These are phyloP conservation scores for Phylloporus scabripes DNA, from an alignment of 768 basidiomycete species.

Conservation along the genomic window DNA sequence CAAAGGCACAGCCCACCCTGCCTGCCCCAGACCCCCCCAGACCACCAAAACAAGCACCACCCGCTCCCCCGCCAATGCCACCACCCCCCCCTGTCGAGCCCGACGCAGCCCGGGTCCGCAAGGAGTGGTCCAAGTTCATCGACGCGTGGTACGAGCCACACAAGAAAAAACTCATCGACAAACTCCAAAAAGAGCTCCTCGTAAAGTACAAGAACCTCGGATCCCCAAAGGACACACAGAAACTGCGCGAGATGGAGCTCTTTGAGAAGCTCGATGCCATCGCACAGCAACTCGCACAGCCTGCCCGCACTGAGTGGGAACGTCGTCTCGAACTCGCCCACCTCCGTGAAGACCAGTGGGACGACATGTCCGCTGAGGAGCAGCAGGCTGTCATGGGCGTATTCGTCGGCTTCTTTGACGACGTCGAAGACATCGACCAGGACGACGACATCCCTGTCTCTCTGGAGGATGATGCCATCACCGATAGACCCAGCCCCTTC, in stretches of 20 bases:
- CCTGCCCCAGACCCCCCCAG: conserved; percentile 13
- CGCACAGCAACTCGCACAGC: conserved; percentile 22
- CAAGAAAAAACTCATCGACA: conserved; percentile 25
- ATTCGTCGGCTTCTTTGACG: conserved; percentile 29
- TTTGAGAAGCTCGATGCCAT: conserved; percentile 21
- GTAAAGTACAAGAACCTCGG: conserved; percentile 29
- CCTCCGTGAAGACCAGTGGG: conserved; percentile 28
- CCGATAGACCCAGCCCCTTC: conserved; percentile 3
- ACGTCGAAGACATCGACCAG: conserved; percentile 19
- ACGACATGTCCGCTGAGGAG: conserved; percentile 29
- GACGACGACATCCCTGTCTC: conserved; percentile 11
- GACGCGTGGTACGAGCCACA: conserved; percentile 29
- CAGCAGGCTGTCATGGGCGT: conserved; percentile 28
- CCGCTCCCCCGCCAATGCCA: conserved; percentile 3
- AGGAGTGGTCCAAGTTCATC: conserved; percentile 27
- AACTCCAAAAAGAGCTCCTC: conserved; percentile 28
- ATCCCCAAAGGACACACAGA: conserved; percentile 22
- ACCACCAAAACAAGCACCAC: conserved; percentile 8
- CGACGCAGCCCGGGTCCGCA: conserved; percentile 24
- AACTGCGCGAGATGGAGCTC: conserved; percentile 26
- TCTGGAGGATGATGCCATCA: conserved; percentile 15
- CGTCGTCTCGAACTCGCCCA: conserved; percentile 27
- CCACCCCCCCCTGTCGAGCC: conserved; percentile 17
- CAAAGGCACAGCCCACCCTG: conserved; percentile 2
- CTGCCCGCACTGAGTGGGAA: conserved; percentile 32